Base-by-base conservation (phyloP, 805 yeast species). In the Candida anglica region DNA sequence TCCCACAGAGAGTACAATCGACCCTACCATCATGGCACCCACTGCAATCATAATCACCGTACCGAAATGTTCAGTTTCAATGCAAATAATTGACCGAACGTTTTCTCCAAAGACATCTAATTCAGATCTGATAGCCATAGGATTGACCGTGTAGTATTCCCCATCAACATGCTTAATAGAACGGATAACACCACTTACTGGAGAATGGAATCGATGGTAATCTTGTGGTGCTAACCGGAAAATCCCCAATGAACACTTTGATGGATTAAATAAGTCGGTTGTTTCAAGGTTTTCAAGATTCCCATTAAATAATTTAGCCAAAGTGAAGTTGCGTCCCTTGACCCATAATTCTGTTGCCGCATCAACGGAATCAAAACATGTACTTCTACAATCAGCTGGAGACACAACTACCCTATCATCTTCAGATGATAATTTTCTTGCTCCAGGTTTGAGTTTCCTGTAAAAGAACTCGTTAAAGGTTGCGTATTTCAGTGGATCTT, bases 21-120 rank as follows among this genome's bases (percentile, higher is more conserved):
- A 82, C 0, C 98, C 98, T 2, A 91, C 98, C 97, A 91, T 88
- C 98, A 93, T 91, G 0, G 98, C 98, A 22, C 98, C 98, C 3
- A 91, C 86, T 5, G 93, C 79, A 15, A 87, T 75, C 60, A 86
- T 71, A 41, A 84, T 63, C 14, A 91, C 83, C 0, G 74, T 69
- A 0, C 97, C 97, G 54, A 86, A 89, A n/a, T 73, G 64, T 20
- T 71, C 67, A 1, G 95, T 77, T 19, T 83, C 76, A 15, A 91
- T 79, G 0, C 95, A 88, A 2, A 89, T 69, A 2, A 88, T 62
- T 3, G 81, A 80, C 25, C 98, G 69, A 1, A 86, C 79, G 49
- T 91, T 91, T 47, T 89, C 97, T 6, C 97, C 96, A 60, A 77
- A 93, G 1, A 91, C 97, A 56, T 91, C 98, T 36, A 91, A 60